Evolutionary conservation across 192 early-diverging fungal species (phyloP), one percentile per base, ranked within the genome.

Genomic region (Linderina pennispora): DNA sequence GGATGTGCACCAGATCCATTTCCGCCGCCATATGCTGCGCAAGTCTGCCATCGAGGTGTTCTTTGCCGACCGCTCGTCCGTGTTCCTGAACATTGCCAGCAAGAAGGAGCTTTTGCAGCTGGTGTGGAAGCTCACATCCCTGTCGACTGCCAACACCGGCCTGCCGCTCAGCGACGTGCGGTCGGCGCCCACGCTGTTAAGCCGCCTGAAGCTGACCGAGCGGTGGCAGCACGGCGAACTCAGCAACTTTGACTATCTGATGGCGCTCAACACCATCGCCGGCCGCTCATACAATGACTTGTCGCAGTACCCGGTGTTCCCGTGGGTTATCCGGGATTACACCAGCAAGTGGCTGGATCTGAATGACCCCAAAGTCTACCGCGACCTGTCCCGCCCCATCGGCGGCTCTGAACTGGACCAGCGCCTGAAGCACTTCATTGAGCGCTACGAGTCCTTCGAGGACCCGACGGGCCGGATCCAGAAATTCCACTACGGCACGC

Each of bases 271-370:
- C 60, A 90, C 90, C 0, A 58, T 92, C 24, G 87, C 90, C 20
- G 94, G 90, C 9, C 65, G 87, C 16, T 85, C 87, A 3, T 84
- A 85, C 53, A 85, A 83, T 50, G 92, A 98, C 66, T 59, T 98
- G 53, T 94, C 92, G 0, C 94, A 94, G 62, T 98, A 96, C 50
- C 94, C 94, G 0, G 91, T 98, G 11, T 98, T 98, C 48, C 94
- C 94, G 5, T 98, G 94, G 91, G 78, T 93, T 32, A 59, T 93
- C 23, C 73, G 80, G 2, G 87, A 93, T 48, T 93, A 91, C 40
- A 77, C 64, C 16, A 87, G 77, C 46, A 77, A 81, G 23, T 74
- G 82, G 76, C 66, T 98, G 4, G 92, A 98, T 60, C 57, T 98
- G 24, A 64, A 47, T 0, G 77, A 90, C 43, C 83, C 88, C 17